These are phyloP conservation scores for Albizia julibrissin DNA, from an alignment of 306 rosid species.

Conservation along the genomic window DNA sequence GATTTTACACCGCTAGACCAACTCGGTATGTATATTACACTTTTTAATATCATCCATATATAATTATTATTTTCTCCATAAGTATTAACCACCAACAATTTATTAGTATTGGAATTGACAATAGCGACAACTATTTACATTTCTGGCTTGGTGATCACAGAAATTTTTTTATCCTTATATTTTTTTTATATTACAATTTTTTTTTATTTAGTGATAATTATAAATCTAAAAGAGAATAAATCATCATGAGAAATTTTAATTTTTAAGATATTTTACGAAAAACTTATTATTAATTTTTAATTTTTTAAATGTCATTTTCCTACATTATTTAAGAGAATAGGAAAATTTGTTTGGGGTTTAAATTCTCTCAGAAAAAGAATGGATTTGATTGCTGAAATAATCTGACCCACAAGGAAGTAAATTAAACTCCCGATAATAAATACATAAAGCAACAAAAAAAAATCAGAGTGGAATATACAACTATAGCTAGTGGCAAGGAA, in stretches of 20 bases:
- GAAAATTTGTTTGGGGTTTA: background rate
- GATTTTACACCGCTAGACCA: no score
- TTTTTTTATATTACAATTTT: no score
- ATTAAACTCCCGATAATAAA: background rate
- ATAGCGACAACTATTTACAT: background rate
- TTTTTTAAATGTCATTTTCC: no score
- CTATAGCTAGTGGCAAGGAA: background rate
- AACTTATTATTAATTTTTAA: no score
- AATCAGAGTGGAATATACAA: slow-evolving; percentile 5
- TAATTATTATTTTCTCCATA: no score
- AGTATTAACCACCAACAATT: background rate
- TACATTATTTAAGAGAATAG: background rate
- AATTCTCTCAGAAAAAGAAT: slow-evolving; percentile 20
- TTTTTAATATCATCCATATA: background rate
- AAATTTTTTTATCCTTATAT: no score
- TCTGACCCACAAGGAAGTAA: background rate
- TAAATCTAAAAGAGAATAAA: no score
- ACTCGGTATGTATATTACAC: background rate
- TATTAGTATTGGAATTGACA: background rate
- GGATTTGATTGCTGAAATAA: slow-evolving; percentile 6
- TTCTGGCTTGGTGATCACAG: background rate
- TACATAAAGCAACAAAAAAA: background rate
- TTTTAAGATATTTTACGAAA: no score
- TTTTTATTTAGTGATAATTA: background rate
- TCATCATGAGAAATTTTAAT: background rate